These are phyloP conservation scores for Basidioascus undulatus DNA, from an alignment of 768 basidiomycete species.

Conservation along the genomic window DNA sequence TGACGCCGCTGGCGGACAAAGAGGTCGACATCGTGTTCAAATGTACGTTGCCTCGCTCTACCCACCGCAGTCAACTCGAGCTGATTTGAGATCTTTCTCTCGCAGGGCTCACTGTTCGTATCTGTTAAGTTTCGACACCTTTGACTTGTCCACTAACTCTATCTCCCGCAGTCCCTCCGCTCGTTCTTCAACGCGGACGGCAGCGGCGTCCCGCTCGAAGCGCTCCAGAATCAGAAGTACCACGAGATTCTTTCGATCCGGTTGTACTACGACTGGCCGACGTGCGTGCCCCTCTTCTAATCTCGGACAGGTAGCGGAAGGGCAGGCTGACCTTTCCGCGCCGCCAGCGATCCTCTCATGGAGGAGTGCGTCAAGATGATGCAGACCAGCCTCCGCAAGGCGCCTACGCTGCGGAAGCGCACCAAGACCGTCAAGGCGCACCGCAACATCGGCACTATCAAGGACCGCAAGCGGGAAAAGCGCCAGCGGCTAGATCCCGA, in stretches of 20 bases:
- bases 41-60: too few species aligned
- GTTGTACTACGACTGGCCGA: conserved; percentile 88
- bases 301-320: too few species aligned
- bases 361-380: conserved; percentile 13
- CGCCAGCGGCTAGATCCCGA: conserved; percentile 32
- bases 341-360: conserved; percentile 20
- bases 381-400: conserved; percentile 21
- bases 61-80: too few species aligned
- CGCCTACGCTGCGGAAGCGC: conserved; percentile 58
- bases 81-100: conserved; percentile 21
- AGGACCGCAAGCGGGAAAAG: conserved; percentile 79
- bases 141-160: conserved; percentile 1
- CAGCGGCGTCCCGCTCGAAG: conserved; percentile 64
- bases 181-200: conserved; percentile 91
- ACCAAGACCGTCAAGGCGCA: conserved; percentile 81
- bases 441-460: conserved; percentile 87
- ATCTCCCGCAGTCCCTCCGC: conserved; percentile 44
- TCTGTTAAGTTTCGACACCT: neutral
- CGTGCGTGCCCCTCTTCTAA: too few species aligned
- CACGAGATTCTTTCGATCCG: conserved; percentile 72
- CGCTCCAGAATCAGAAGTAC: conserved; percentile 81
- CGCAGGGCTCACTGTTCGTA: neutral
- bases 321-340: too few species aligned
- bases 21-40: conserved; percentile 98
- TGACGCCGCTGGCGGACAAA: conserved; percentile 80